These are phyloP conservation scores for Pachysolen tannophilus DNA, from an alignment of 805 yeast genomes.

Conservation along the genomic window DNA sequence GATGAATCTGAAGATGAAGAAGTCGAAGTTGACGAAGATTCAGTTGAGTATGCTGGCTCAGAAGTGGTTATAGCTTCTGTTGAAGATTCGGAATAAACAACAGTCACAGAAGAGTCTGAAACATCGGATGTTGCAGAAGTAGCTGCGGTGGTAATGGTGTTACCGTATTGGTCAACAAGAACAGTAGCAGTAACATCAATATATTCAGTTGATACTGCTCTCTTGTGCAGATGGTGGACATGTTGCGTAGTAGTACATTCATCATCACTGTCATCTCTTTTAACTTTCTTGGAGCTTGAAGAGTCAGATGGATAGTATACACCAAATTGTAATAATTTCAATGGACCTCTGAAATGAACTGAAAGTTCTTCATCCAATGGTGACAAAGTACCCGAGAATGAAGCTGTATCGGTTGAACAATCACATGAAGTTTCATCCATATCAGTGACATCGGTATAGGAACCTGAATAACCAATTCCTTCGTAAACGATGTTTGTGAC, in stretches of 20 bases:
- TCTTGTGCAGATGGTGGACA: constrained; percentile 43
- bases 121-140: constrained; percentile 14
- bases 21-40: constrained; percentile 12
- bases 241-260: constrained; percentile 38
- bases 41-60: constrained; percentile 14
- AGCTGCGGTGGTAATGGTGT: constrained; percentile 23
- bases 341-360: constrained; percentile 87
- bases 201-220: constrained; percentile 56
- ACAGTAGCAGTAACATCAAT: constrained; percentile 77
- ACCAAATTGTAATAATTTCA: constrained; percentile 75
- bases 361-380: constrained; percentile 85
- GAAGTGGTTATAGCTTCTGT: constrained; percentile 10
- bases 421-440: constrained; percentile 56
- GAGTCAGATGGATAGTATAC: constrained; percentile 69
- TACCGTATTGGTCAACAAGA: constrained; percentile 53
- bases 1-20: constrained; percentile 14
- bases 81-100: constrained; percentile 18
- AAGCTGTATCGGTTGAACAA: constrained; percentile 50
- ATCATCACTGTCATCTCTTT: constrained; percentile 33
- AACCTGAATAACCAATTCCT: constrained; percentile 78
- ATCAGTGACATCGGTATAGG: constrained; percentile 68
- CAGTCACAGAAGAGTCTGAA: constrained; percentile 16
- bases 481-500: constrained; percentile 60
- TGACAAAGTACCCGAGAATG: constrained; percentile 66
- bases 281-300: constrained; percentile 27